These are phyloP conservation scores for Collybia mongolica DNA, from an alignment of 768 basidiomycete species.

Conservation along the genomic window DNA sequence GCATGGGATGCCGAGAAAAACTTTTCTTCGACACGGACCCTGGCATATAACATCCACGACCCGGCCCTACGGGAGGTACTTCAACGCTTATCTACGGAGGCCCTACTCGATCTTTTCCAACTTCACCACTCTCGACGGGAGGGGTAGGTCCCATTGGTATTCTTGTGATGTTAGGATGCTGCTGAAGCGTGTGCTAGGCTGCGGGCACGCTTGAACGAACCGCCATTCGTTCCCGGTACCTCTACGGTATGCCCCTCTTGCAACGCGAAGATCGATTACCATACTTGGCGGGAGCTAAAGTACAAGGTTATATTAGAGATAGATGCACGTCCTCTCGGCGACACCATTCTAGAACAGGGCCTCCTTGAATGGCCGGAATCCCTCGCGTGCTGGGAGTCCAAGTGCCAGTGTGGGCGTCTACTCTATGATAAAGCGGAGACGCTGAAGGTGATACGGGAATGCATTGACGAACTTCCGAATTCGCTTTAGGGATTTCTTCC, in stretches of 20 bases:
- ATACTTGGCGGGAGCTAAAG: constrained; percentile 66
- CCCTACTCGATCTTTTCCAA: constrained; percentile 53
- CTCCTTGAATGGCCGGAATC: constrained; percentile 57
- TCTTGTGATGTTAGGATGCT: not conserved
- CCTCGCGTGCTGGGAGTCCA: constrained; percentile 58
- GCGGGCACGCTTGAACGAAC: constrained; percentile 46
- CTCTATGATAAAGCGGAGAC: constrained; percentile 59
- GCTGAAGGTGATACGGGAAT: constrained; percentile 50
- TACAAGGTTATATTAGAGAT: constrained; percentile 55
- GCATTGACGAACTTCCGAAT: constrained; percentile 48
- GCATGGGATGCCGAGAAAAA: constrained; percentile 59
- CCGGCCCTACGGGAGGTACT: constrained; percentile 43
- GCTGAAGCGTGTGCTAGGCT: constrained; percentile 24
- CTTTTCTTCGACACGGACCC: constrained; percentile 51
- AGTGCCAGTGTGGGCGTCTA: constrained; percentile 49
- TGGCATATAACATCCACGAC: constrained; percentile 51
- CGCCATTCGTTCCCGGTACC: constrained; percentile 53
- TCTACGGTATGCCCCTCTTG: constrained; percentile 54
- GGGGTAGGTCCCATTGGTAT: constrained; percentile 20
- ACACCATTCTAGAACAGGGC: constrained; percentile 49
- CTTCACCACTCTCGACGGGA: constrained; percentile 56
- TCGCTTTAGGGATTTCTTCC: constrained; percentile 17
- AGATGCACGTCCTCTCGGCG: constrained; percentile 57
- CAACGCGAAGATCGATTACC: constrained; percentile 47
- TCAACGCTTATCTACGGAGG: constrained; percentile 43